Base-by-base conservation (phyloP, 2,329 filamentous ascomycete genomes). In the Pseudomassariella vexata region DNA sequence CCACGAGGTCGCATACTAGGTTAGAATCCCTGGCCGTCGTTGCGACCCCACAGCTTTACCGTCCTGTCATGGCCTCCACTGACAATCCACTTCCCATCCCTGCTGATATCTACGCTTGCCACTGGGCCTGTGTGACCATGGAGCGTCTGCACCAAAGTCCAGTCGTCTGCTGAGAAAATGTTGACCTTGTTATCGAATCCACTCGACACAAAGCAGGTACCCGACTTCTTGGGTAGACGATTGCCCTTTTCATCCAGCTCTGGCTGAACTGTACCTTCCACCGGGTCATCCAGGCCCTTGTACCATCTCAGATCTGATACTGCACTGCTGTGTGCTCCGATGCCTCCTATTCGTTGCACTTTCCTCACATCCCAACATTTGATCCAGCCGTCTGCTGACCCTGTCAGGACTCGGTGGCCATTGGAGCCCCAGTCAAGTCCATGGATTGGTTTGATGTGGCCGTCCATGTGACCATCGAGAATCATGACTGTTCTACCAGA, bases 291-390 rank as follows among this genome's bases (percentile, higher is more conserved):
- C 2, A 75, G 65, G 3, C 92, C 90, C 57, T 92, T 94, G 65
- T 83, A 96, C 87, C 92, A 96, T 41, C 88, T 73, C 41, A 98
- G 63, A 56, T 98, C 92, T 1, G 88, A 92, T 6, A 98, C 89
- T 20, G 92, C 84, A 42, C 87, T 90, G 30, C 78, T 82, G 57
- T 98, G 92, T 6, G 92, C 90, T 29, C 90, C 92, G 28, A 98
- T 83, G 12, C 84, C 85, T 9, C 86, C 90, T 0, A 77, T 82
- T 41, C 81, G 80, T 47, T 84, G 76, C 29, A 96, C 89, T 49
- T 92, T 90, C 27, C 92, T 79, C 32, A 98, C 72, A 53, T 98
- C 92, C 92, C 92, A 98, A 61, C 90, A 95, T 59, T 95, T 96
- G 50, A 95, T 80, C 76, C 92, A 96, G 12, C 90, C 90, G 53